Evolutionary conservation across 805 yeast genomes (phyloP).

Genomic region (Cyberlindnera suaveolens): DNA sequence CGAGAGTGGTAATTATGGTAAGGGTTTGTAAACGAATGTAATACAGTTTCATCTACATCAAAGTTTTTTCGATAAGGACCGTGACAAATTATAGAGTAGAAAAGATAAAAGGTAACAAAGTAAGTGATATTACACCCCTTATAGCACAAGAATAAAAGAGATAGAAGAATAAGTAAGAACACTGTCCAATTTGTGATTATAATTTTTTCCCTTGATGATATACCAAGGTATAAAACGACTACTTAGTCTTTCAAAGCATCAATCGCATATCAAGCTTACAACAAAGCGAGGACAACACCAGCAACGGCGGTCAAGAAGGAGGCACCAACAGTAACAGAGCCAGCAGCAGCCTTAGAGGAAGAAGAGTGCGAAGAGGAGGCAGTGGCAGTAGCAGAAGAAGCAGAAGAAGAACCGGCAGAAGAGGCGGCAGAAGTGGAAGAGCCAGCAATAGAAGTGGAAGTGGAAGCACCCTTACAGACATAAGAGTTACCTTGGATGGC

Average conservation of each 20-base stretch:
- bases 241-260: too few relatives aligned
- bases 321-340: constrained; percentile 37
- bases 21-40: constrained; percentile 55
- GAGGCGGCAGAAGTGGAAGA: constrained; percentile 26
- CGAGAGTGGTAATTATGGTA: constrained; percentile 77
- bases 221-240: too few relatives aligned
- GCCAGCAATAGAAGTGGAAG: constrained; percentile 38
- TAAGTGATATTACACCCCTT: background rate
- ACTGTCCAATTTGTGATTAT: background rate
- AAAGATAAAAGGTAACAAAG: constrained; percentile 1
- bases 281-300: constrained; percentile 34
- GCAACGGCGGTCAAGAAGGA: constrained; percentile 43
- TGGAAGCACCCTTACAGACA: constrained; percentile 61
- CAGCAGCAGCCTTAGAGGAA: constrained; percentile 32
- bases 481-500: constrained; percentile 88
- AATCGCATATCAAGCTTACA: constrained; percentile 27
- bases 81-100: background rate
- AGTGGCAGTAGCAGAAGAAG: constrained; percentile 19
- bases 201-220: background rate
- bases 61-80: background rate
- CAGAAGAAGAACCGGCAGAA: constrained; percentile 24
- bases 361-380: constrained; percentile 16
- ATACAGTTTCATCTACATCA: background rate
- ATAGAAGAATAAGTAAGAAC: too few relatives aligned
- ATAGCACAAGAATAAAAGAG: too few relatives aligned